These are phyloP conservation scores for Punica granatum DNA, from an alignment of 345 rosid species.

Conservation along the genomic window DNA sequence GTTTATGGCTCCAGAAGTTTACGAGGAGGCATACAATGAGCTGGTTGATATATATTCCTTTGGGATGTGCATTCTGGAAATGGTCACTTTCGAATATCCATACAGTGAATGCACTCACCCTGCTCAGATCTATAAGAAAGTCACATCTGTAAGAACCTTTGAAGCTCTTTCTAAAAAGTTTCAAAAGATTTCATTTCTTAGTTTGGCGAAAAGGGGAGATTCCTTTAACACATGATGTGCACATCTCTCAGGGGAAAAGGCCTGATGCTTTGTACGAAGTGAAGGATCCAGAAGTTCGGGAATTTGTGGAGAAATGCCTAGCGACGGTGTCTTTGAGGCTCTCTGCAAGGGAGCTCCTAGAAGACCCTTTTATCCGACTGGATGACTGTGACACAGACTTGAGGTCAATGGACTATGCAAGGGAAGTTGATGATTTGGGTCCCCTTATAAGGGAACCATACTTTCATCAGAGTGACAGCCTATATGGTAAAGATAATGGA, in stretches of 20 bases:
- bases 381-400: slow-evolving; percentile 52
- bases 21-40: slow-evolving; percentile 93
- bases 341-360: slow-evolving; percentile 75
- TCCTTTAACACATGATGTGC: background rate
- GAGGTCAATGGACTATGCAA: slow-evolving; percentile 34
- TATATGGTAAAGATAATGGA: slow-evolving; percentile 23
- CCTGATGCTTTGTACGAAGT: slow-evolving; percentile 84
- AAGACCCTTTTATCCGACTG: slow-evolving; percentile 67
- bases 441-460: slow-evolving; percentile 50
- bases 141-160: slow-evolving; percentile 64
- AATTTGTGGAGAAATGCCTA: slow-evolving; percentile 82
- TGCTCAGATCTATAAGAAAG: slow-evolving; percentile 99
- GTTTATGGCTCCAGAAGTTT: slow-evolving; percentile 99
- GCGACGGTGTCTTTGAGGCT: slow-evolving; percentile 75
- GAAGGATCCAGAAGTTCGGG: slow-evolving; percentile 67
- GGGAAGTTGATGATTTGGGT: slow-evolving; percentile 31
- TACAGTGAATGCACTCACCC: slow-evolving; percentile 91
- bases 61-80: slow-evolving; percentile 96
- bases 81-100: slow-evolving; percentile 97
- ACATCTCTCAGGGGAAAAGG: slow-evolving; percentile 66
- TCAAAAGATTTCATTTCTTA: background rate
- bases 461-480: slow-evolving; percentile 25
- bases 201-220: slow-evolving; percentile 5
- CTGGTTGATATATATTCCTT: slow-evolving; percentile 95
- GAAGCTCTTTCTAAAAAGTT: background rate